Conservation (phyloP, 2,329 filamentous ascomycete genomes). For the Alternaria gaisen region DNA sequence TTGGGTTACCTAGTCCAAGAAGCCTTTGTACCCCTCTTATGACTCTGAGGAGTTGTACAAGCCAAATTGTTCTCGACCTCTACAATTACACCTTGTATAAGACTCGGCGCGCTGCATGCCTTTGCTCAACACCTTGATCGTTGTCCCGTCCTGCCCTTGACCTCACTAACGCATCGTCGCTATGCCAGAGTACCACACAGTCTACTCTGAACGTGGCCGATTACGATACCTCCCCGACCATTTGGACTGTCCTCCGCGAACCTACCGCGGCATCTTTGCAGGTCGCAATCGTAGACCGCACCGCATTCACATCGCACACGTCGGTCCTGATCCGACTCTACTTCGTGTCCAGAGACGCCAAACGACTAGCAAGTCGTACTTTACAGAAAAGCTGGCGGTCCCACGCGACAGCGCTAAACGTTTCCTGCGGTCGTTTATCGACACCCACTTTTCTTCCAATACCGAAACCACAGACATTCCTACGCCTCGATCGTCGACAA, state of each 20-base stretch:
- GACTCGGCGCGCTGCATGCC: constrained; percentile 27
- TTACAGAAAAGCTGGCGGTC: constrained; percentile 60
- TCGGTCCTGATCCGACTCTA: constrained; percentile 54
- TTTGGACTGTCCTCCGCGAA: constrained; percentile 34
- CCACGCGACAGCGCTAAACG: constrained; percentile 60
- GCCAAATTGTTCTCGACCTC: constrained; percentile 26
- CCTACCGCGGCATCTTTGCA: constrained; percentile 55
- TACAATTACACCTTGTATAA: constrained; percentile 32
- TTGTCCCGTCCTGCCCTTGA: constrained; percentile 26
- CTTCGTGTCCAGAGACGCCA: constrained; percentile 37
- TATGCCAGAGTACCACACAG: constrained; percentile 52
- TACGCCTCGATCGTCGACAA: constrained; percentile 40
- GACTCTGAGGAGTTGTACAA: constrained; percentile 43
- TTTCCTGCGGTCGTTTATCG: constrained; percentile 59
- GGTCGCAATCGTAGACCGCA: constrained; percentile 63
- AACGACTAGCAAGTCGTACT: constrained; percentile 46
- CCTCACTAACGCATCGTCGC: constrained; percentile 40
- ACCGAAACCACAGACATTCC: constrained; percentile 32
- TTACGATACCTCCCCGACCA: constrained; percentile 51
- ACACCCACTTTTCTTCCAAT: constrained; percentile 42
- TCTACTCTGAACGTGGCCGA: constrained; percentile 51
- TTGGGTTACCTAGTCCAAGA: constrained; percentile 42
- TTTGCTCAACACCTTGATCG: constrained; percentile 13
- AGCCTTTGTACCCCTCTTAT: constrained; percentile 47
- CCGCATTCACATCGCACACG: constrained; percentile 65